Evolutionary conservation across 495 filamentous ascomycete species (phyloP), one percentile per base, ranked within the genome.

Genomic region (Pseudotulostoma volvatum): DNA sequence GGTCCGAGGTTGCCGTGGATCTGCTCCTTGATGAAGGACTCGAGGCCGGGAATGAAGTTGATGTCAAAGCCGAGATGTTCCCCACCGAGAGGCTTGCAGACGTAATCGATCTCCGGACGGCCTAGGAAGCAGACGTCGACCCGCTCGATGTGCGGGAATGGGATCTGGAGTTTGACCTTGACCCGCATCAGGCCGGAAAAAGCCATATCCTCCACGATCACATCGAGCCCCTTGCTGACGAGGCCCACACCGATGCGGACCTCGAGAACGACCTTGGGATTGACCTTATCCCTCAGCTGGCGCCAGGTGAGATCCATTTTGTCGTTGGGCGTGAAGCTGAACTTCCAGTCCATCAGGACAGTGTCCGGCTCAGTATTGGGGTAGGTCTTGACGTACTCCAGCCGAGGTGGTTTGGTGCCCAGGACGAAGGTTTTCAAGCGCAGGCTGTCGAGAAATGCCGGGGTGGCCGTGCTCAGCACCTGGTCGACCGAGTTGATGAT

Each of bases 271-370:
- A 99, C 70, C 61, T 96, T 99, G 44, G 90, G 90, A 54, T 99
- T 95, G 55, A 95, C 69, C 62, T 92, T 95, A 59, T 88, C 81
- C 62, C 84, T 90, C 46, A 92, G 55, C 51, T 99, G 90, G 33
- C 79, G 76, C 15, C 76, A 64, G 3, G 90, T 99, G 68, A 99
- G 68, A 59, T 99, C 90, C 42, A 80, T 74, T 7, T 70, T 80
- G 56, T 99, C 90, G 47, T 88, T 95, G 7, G 90, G 90, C 0
- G 82, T 96, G 59, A 99, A 99, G 63, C 87, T 95, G 60, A 99
- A 96, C 47, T 93, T 87, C 90, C 90, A 99, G 53, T 99, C 90
- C 92, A 96, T 99, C 39, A 96, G 71, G 31, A 99, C 82, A 39
- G 80, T 80, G 49, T 99, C 88, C 34, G 94, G 84, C 33, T 94